These are phyloP conservation scores for Solanum commersonii DNA, from an alignment of 257 asterid species.

Conservation along the genomic window DNA sequence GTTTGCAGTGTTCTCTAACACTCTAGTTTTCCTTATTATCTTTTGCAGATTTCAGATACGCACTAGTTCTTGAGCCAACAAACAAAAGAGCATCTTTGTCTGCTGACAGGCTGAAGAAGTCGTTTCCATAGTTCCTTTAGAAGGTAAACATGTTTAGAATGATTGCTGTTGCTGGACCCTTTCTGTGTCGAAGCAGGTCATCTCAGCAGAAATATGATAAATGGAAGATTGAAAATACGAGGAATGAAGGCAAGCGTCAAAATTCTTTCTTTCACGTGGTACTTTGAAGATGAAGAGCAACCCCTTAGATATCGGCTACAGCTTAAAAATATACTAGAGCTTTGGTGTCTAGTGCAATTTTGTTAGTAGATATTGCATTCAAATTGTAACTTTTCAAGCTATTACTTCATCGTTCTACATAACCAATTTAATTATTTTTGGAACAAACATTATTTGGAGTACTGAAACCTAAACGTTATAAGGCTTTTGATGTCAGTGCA, in stretches of 20 bases:
- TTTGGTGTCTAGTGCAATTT: constrained; percentile 4
- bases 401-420: background rate
- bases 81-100: constrained; percentile 85
- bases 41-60: constrained; percentile 67
- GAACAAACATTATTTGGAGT: background rate
- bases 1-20: background rate
- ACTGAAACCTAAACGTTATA: background rate
- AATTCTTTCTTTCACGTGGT: background rate
- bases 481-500: too few species aligned
- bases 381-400: constrained; percentile 1
- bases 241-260: background rate
- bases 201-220: background rate
- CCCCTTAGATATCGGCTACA: background rate
- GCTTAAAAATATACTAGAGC: background rate
- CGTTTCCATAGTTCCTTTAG: constrained; percentile 27
- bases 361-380: background rate
- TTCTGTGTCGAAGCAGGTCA: background rate
- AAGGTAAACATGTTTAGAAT: background rate
- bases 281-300: background rate
- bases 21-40: background rate
- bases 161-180: background rate
- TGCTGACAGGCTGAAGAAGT: constrained; percentile 50
- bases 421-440: background rate
- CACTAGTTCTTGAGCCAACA: constrained; percentile 93
- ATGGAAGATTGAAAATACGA: background rate